These are phyloP conservation scores for Przewalskia tangutica DNA, from an alignment of 257 asterid species.

Conservation along the genomic window DNA sequence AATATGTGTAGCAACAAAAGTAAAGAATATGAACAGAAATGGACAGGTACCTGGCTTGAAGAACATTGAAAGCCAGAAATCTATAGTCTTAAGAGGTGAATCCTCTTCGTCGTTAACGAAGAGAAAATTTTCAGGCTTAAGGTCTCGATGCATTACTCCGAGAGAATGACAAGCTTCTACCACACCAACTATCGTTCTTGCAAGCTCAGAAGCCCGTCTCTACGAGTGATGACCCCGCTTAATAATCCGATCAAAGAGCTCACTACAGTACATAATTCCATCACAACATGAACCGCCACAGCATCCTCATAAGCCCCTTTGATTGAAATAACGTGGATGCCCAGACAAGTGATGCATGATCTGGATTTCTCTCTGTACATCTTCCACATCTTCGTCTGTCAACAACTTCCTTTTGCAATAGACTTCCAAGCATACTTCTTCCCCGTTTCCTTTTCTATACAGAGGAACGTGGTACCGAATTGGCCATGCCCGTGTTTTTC, in stretches of 20 bases:
- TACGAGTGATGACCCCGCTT: slow-evolving; percentile 78
- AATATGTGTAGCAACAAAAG: not conserved
- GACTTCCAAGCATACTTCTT: slow-evolving; percentile 73
- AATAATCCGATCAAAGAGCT: slow-evolving; percentile 81
- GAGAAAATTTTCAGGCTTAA: slow-evolving; percentile 87
- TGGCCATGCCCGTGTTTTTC: slow-evolving; percentile 80
- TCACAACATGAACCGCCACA: slow-evolving; percentile 71
- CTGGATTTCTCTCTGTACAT: slow-evolving; percentile 82
- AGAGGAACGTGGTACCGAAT: slow-evolving; percentile 66
- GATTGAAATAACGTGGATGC: slow-evolving; percentile 57
- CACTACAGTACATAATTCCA: slow-evolving; percentile 90
- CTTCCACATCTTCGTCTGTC: slow-evolving; percentile 75
- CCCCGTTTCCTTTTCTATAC: slow-evolving; percentile 49
- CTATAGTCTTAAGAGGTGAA: slow-evolving; percentile 69
- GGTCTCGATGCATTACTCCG: slow-evolving; percentile 91
- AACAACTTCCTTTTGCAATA: slow-evolving; percentile 62
- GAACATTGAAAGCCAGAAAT: slow-evolving; percentile 76
- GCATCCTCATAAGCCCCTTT: slow-evolving; percentile 86
- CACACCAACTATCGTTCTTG: slow-evolving; percentile 66
- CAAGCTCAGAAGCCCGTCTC: slow-evolving; percentile 67
- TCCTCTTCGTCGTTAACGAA: slow-evolving; percentile 66
- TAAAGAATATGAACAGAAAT: not conserved
- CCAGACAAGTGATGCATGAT: slow-evolving; percentile 92
- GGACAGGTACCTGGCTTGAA: slow-evolving; percentile 63
- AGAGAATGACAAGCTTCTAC: slow-evolving; percentile 74